Base-by-base conservation (phyloP, 805 yeast species). In the Teunomyces funiuensis region DNA sequence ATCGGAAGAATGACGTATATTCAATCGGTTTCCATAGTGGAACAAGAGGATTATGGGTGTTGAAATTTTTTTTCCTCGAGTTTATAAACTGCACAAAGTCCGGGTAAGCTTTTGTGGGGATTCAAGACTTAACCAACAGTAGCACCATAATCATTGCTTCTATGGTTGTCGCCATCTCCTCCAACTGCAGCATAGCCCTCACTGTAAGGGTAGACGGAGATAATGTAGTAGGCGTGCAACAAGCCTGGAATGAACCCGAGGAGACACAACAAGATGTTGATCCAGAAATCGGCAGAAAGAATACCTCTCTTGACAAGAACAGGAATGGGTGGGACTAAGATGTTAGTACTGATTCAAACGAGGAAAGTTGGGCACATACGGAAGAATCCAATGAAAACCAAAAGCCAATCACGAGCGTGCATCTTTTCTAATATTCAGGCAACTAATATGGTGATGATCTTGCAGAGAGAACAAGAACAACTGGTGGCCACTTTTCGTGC, bases 231-330 rank as follows among this genome's bases (percentile, higher is more conserved):
- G 29, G 83, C 68, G 55, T 87, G 95, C 45, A 87, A 61, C 27
- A 86, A 73, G 8, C 93, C 95, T 0, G 95, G 95, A 41, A 87
- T 55, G 57, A 73, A 82, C 1, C 95, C 93, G 33, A 87, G 69
- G 42, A 78, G 54, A 60, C 88, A 83, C 22, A 87, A 72, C 5
- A 84, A 79, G 36, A 87, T 69, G 61, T 86, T 87, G 54, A 88
- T 83, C 42, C 80, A 60, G 50, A 66, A 69, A 55, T 87, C 95
- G 6, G 82, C 79, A 1, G 90, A 80, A 47, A 83, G 81, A 40
- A 84, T 44, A 2, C 95, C 95, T 41, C 84, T 71, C 57, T 85
- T 83, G 47, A 85, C 65, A 53, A 80, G 72, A 14, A 87, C 95
- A 1, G 95, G 88, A 40, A 87, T 58, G 1, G 95, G 95, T 1